Base-by-base conservation (phyloP, 805 yeast species). In the Wickerhamiella sorbophila region DNA sequence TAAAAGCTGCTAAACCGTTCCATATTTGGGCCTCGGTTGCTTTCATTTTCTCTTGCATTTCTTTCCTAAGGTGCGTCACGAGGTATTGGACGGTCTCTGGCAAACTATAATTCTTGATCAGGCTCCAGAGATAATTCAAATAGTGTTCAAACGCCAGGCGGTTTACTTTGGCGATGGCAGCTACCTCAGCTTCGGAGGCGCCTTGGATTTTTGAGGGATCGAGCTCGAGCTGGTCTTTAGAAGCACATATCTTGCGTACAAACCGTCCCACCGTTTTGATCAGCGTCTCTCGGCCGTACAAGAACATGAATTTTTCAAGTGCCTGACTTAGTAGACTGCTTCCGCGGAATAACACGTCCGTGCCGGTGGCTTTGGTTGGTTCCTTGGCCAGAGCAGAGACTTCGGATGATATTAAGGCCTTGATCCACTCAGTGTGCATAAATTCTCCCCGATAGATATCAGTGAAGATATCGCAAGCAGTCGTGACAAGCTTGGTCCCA, bases 281-380 rank as follows among this genome's bases (percentile, higher is more conserved):
- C 27, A 91, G 57, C 53, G 83, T 84, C 45, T 79, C 86, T 45
- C 74, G 79, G 1, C 97, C 97, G 16, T 79, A 67, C 52, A 88
- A 64, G 33, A 79, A 67, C 55, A 81, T 77, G 54, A 76, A 85
- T 45, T 72, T 68, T 52, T 88, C 98, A 42, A 87, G 57, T 0
- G 94, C 70, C 55, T 83, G 83, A 0, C 95, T 78, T 46, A 91
- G 66, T 4, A 88, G 67, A 1, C 94, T 77, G 43, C 84, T 81
- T 0, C 95, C 95, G 50, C 98, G 68, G 54, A 88, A 88, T 14
- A 84, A 56, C 0, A 83, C 70, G 48, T 73, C 77, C 48, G 72
- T 70, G 3, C n/a, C 17, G 17, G 33, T 32, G 21, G 33, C 43
- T 21, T 31, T 39, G 14, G 31, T 36, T 3, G 33, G 20, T 24